Base-by-base conservation (phyloP, 2,329 filamentous ascomycete genomes). In the Penicillium sp. region DNA sequence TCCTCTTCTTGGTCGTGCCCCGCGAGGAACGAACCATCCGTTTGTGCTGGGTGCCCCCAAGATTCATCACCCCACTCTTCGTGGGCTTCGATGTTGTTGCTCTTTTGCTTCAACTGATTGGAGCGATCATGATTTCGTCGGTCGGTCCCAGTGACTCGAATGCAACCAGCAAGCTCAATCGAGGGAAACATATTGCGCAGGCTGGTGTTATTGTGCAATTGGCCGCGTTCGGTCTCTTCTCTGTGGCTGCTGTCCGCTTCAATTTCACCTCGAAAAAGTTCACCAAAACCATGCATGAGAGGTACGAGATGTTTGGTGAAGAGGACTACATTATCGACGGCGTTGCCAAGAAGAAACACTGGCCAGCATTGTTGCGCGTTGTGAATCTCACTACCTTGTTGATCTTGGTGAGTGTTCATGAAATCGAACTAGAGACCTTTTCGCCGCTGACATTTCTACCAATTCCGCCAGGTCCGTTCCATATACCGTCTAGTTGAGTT, bases 401-500 rank as follows among this genome's bases (percentile, higher is more conserved):
- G 53, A 76, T 76, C 54, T 55, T 75, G 54, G 71, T 75, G 56
- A 47, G 67, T 62, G 25, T 11, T 15, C 15, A 15, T 14, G 6
- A 6, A 20, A 39, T n/a, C 14, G 17, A 5, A 15, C 11, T 20
- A 17, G 12, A 22, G 4, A 39, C 14, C 14, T 37, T 4, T 34
- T 2, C 14, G 28, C 35, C 14, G 28, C 35, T 43, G 41, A 42
- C 49, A 25, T 59, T 55, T 62, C n/a, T 62, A 53, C 25, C 41
- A 8, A 15, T 39, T 4, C 22, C 22, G n/a, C 25, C 14, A 71
- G 65, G 66, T 80, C 7, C 75, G 82, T 12, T 81, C 78, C 8
- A 59, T 82, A 14, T 82, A 79, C 59, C 78, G 82, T 51, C 72
- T 82, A 3, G 67, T 83, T 10, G 83, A 84, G 69, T 84, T 82